phyloP scores from a whole-genome alignment of 306 rosid genomes.

The Gleditsia sinensis region DNA sequence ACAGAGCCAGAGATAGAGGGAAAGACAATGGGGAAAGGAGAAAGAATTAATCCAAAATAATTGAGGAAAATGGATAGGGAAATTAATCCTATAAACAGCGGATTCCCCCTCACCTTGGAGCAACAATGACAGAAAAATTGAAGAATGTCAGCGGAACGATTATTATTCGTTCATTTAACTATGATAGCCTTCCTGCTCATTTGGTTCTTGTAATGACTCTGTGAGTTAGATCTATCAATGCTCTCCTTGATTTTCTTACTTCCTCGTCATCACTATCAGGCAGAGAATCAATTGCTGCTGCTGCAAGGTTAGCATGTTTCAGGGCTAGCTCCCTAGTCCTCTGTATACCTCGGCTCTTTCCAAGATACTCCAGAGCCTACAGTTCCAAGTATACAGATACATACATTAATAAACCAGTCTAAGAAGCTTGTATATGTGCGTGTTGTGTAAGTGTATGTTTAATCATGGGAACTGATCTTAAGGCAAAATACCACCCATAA shows the following conservation, averaged over 20 bases:
- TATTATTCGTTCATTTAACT: not conserved
- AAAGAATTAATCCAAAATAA: slow-evolving; percentile 18
- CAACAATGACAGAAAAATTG: not conserved
- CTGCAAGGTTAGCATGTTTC: slow-evolving; percentile 82
- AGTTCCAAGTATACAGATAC: slow-evolving; percentile 22
- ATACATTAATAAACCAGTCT: not conserved
- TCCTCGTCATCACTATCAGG: slow-evolving; percentile 68
- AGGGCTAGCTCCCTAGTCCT: slow-evolving; percentile 75
- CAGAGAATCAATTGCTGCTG: slow-evolving; percentile 85
- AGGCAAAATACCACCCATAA: not conserved
- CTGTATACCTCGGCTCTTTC: slow-evolving; percentile 77
- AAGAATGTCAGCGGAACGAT: not conserved
- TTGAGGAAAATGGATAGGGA: slow-evolving; percentile 9
- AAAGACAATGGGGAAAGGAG: not conserved
- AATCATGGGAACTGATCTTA: not conserved
- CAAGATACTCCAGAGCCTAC: slow-evolving; percentile 88
- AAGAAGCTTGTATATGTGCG: not conserved
- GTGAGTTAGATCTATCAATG: slow-evolving; percentile 76
- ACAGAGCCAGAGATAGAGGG: not conserved
- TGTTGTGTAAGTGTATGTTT: not conserved
- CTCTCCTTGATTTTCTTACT: slow-evolving; percentile 76
- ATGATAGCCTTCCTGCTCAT: slow-evolving; percentile 34
- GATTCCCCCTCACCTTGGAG: slow-evolving; percentile 19
- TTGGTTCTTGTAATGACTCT: slow-evolving; percentile 83
- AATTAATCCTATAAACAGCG: slow-evolving; percentile 28